Conservation (phyloP, 371 early-diverging fungal species). For the Mucor lusitanicus region DNA sequence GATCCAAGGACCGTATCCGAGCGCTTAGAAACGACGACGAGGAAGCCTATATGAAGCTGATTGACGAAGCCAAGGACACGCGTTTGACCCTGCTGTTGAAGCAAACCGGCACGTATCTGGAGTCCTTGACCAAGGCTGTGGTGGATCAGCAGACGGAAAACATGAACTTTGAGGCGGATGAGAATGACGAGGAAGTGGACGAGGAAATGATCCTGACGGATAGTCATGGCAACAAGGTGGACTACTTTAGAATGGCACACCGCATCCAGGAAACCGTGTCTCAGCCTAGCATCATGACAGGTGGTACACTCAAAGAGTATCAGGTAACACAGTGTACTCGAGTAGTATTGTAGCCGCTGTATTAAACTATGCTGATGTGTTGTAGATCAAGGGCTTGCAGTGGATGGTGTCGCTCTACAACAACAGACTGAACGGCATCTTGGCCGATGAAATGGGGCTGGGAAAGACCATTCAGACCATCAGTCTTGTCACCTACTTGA, state of each 20-base stretch:
- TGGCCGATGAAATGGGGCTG: constrained; percentile 99
- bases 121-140: constrained; percentile 78
- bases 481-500: constrained; percentile 91
- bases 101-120: constrained; percentile 88
- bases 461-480: constrained; percentile 99
- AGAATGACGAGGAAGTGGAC: constrained; percentile 58
- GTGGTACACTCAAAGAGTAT: constrained; percentile 94
- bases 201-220: constrained; percentile 49
- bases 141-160: constrained; percentile 73
- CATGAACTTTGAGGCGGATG: constrained; percentile 42
- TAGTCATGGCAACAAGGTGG: constrained; percentile 59
- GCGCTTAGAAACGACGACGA: constrained; percentile 95
- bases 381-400: constrained; percentile 89
- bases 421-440: constrained; percentile 94
- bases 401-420: constrained; percentile 99
- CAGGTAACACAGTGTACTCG: constrained; percentile 55
- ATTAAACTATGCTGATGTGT: background rate
- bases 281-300: constrained; percentile 83
- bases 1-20: constrained; percentile 90
- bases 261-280: constrained; percentile 76
- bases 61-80: constrained; percentile 93
- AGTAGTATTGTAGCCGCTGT: too few relatives aligned
- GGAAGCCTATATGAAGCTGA: constrained; percentile 90
- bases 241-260: constrained; percentile 90
- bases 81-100: constrained; percentile 85